These are phyloP conservation scores for Solanum appendiculatum DNA, from an alignment of 257 asterid species.

Conservation along the genomic window DNA sequence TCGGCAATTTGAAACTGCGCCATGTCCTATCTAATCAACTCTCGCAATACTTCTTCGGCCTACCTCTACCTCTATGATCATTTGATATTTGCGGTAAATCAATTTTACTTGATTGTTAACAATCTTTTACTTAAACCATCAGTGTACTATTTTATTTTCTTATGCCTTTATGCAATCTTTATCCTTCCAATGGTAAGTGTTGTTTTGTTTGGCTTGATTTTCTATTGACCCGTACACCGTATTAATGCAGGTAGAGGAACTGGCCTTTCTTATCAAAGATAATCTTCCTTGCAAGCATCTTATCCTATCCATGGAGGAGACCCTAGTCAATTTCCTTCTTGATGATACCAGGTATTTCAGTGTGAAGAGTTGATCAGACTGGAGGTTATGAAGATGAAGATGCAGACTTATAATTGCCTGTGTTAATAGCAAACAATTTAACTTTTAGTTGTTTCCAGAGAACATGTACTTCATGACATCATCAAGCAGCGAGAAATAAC, in stretches of 20 bases:
- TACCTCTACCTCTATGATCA: background rate
- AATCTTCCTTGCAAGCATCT: constrained; percentile 86
- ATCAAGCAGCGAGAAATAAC: background rate
- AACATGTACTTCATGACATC: background rate
- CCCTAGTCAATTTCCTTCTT: constrained; percentile 55
- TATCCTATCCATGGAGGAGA: constrained; percentile 70
- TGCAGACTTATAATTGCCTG: background rate
- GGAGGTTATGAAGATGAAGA: background rate
- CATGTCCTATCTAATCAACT: background rate
- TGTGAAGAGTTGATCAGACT: background rate
- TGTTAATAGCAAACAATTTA: background rate
- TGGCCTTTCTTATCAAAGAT: constrained; percentile 76
- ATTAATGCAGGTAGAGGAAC: constrained; percentile 69
- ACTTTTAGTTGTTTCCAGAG: background rate
- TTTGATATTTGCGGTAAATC: background rate
- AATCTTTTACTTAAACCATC: background rate
- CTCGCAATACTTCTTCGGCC: background rate
- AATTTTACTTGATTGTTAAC: background rate
- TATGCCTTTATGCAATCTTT: background rate
- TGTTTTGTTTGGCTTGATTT: background rate
- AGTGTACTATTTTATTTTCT: background rate
- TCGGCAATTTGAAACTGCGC: background rate
- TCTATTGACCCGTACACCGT: background rate
- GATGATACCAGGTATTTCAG: constrained; percentile 50
- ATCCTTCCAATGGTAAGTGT: background rate